Evolutionary conservation across 768 basidiomycete genomes (phyloP).

Genomic region (Lactarius trivialis): DNA sequence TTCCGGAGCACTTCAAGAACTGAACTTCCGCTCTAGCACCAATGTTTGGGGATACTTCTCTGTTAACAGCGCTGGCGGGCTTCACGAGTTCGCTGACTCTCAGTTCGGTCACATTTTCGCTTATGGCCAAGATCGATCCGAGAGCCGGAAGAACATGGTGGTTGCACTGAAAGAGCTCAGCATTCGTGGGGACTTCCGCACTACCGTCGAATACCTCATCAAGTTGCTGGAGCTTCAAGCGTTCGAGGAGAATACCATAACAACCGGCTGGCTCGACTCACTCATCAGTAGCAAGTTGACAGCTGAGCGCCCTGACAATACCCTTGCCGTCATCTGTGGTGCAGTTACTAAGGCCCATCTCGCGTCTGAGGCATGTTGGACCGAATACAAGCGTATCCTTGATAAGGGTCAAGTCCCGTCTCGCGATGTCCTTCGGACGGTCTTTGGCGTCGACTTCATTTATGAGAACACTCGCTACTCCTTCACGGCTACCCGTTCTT

Average conservation of each 20-base stretch:
- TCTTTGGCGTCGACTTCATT: constrained; percentile 95
- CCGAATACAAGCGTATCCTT: constrained; percentile 89
- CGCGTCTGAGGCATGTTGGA: constrained; percentile 81
- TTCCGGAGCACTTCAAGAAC: constrained; percentile 92
- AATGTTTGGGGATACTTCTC: constrained; percentile 99
- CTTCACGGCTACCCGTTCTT: constrained; percentile 91
- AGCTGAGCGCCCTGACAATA: constrained; percentile 90
- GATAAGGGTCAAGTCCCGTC: constrained; percentile 98
- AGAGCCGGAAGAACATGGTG: constrained; percentile 99
- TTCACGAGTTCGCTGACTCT: constrained; percentile 98
- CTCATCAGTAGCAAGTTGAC: constrained; percentile 96
- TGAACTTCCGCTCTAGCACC: constrained; percentile 98
- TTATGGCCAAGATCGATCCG: constrained; percentile 91
- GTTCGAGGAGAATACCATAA: constrained; percentile 96
- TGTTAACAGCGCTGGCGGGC: constrained; percentile 87
- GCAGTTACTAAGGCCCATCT: constrained; percentile 94
- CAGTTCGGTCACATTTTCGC: constrained; percentile 99
- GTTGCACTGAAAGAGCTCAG: constrained; percentile 96
- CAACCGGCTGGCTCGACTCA: constrained; percentile 97
- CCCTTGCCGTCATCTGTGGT: constrained; percentile 91
- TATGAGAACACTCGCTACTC: constrained; percentile 94
- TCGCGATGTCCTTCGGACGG: constrained; percentile 91
- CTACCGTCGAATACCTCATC: constrained; percentile 98
- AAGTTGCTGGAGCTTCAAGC: constrained; percentile 93
- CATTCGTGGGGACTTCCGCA: constrained; percentile 97